These are phyloP conservation scores for Entophlyctis luteolus DNA, from an alignment of 192 early-diverging fungal genomes.

Conservation along the genomic window DNA sequence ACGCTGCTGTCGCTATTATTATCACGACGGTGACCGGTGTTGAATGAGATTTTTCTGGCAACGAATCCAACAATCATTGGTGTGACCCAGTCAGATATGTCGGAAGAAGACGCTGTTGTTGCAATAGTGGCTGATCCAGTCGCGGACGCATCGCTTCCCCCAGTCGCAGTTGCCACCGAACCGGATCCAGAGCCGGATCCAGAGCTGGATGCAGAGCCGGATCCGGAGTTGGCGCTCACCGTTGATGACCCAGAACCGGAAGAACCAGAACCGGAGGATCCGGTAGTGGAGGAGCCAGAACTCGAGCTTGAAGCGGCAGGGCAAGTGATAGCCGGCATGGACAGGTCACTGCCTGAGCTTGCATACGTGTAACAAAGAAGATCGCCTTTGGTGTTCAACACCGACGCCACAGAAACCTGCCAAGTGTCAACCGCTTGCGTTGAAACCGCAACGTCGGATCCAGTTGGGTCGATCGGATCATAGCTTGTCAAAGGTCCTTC, in stretches of 20 bases:
- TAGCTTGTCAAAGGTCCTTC: conserved; percentile 7
- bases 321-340: conserved; percentile 7
- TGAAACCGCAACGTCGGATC: neutral
- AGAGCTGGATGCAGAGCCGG: neutral
- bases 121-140: neutral
- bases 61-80: no score
- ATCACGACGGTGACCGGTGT: neutral
- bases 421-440: neutral
- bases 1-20: neutral
- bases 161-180: neutral
- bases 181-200: neutral
- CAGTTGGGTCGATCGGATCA: neutral
- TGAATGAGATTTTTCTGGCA: neutral
- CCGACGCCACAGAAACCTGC: neutral
- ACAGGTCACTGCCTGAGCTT: neutral
- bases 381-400: conserved; percentile 14
- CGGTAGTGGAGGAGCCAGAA: neutral
- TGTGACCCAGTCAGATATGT: no score
- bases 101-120: no score
- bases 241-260: neutral
- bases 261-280: neutral
- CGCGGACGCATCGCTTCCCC: neutral
- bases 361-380: conserved; percentile 20
- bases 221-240: neutral
- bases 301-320: neutral